Evolutionary conservation across 2,329 filamentous ascomycete species (phyloP).

Genomic region (Aspergillus fumigatus): DNA sequence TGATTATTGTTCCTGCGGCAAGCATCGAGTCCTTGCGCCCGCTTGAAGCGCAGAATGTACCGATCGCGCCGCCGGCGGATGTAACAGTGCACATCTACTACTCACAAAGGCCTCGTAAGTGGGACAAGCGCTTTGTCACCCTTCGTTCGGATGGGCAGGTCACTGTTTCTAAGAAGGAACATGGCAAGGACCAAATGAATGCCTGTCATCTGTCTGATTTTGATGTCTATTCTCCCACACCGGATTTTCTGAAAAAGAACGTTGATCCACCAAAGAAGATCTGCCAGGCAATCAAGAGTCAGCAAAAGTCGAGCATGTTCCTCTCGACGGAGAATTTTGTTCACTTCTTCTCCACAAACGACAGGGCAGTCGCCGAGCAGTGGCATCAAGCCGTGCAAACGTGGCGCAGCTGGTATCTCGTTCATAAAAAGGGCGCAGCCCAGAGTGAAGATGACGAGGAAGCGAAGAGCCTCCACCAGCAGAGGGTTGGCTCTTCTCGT

Average conservation of each 20-base stretch:
- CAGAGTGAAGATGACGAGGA: conserved; percentile 16
- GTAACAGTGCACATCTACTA: conserved; percentile 71
- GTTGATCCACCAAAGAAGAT: conserved; percentile 79
- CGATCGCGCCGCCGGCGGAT: conserved; percentile 59
- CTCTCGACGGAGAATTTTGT: conserved; percentile 79
- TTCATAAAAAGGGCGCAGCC: conserved; percentile 63
- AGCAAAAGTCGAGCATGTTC: conserved; percentile 83
- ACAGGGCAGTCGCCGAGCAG: conserved; percentile 58
- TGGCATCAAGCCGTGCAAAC: conserved; percentile 69
- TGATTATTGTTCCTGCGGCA: conserved; percentile 62
- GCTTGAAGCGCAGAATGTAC: conserved; percentile 62
- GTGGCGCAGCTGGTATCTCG: conserved; percentile 91
- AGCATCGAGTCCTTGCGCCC: conserved; percentile 41
- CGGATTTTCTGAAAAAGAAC: conserved; percentile 61
- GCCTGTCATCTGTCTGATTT: conserved; percentile 88
- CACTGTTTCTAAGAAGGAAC: conserved; percentile 64
- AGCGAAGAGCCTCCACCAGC: conserved; percentile 9
- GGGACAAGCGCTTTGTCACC: conserved; percentile 79
- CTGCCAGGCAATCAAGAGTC: conserved; percentile 86
- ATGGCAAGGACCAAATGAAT: conserved; percentile 62
- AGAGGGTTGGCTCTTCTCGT: conserved; percentile 26
- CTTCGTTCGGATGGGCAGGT: conserved; percentile 70
- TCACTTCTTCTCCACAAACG: conserved; percentile 84
- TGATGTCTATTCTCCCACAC: conserved; percentile 78
- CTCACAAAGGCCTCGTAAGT: conserved; percentile 76